These are phyloP conservation scores for Zoysia pacifica DNA, from an alignment of 176 grass and related monocot species.

Conservation along the genomic window DNA sequence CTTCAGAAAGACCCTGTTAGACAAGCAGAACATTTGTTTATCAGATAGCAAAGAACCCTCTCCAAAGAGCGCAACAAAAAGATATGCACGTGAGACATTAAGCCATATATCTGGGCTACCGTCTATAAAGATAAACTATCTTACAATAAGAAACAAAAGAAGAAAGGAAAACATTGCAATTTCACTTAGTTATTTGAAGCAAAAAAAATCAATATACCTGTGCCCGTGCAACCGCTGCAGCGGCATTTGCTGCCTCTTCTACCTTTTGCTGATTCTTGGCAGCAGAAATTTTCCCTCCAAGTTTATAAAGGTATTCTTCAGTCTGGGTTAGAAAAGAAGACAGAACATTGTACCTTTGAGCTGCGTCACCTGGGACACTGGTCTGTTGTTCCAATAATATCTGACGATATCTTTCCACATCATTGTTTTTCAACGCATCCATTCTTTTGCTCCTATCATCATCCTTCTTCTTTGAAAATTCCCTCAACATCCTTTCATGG, in stretches of 20 bases:
- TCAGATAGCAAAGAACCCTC: background rate
- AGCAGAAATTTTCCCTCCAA: constrained; percentile 95
- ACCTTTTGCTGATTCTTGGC: constrained; percentile 87
- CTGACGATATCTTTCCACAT: constrained; percentile 94
- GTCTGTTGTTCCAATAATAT: constrained; percentile 94
- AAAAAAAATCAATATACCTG: constrained; percentile 57
- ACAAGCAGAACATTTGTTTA: constrained; percentile 34
- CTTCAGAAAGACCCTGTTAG: constrained; percentile 85
- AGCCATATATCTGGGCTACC: background rate
- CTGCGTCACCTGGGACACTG: constrained; percentile 84
- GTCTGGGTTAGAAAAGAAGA: constrained; percentile 97
- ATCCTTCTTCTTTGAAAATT: constrained; percentile 97
- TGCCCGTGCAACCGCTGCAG: constrained; percentile 77
- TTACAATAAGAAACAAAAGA: background rate
- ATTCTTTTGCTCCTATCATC: constrained; percentile 96
- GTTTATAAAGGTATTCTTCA: constrained; percentile 97
- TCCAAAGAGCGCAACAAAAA: constrained; percentile 21
- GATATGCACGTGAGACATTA: background rate
- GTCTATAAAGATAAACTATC: background rate
- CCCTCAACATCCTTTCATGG: constrained; percentile 96
- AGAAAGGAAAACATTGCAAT: background rate
- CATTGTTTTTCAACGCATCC: constrained; percentile 99
- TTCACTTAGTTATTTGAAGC: constrained; percentile 10
- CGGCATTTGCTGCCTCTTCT: constrained; percentile 85
- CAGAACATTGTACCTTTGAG: constrained; percentile 91